Evolutionary conservation across 1,139 yeast species (phyloP).

Genomic region (Pichia norvegensis): DNA sequence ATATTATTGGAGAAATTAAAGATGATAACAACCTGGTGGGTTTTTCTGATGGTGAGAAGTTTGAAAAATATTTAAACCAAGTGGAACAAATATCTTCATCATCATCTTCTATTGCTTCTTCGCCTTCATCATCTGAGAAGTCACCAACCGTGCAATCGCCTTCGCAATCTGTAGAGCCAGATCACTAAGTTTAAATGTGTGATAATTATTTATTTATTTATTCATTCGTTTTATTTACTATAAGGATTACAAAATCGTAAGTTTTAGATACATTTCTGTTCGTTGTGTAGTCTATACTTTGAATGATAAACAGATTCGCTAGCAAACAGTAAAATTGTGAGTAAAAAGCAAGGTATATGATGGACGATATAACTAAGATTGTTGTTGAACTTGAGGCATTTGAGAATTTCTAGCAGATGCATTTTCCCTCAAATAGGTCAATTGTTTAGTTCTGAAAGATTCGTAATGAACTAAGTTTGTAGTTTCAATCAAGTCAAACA

Average conservation of each 20-base stretch:
- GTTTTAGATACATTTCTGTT: not conserved
- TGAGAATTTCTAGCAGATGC: constrained; percentile 37
- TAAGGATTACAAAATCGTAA: not conserved
- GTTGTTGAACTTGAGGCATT: constrained; percentile 16
- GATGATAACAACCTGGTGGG: constrained; percentile 15
- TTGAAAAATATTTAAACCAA: constrained; percentile 18
- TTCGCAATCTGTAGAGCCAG: not conserved
- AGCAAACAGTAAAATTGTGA: constrained; percentile 1
- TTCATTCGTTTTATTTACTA: not conserved
- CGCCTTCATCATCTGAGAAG: not conserved
- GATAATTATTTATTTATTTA: too few relatives aligned
- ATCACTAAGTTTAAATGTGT: not conserved
- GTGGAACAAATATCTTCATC: not conserved
- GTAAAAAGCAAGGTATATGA: constrained; percentile 1
- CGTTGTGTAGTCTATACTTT: not conserved
- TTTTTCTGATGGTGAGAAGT: constrained; percentile 21
- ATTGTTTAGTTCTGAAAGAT: constrained; percentile 86
- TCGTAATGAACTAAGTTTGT: constrained; percentile 88
- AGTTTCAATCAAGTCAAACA: constrained; percentile 92
- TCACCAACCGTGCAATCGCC: not conserved
- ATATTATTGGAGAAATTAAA: constrained; percentile 1
- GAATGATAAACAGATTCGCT: not conserved
- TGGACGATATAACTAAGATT: not conserved
- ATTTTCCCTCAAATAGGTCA: constrained; percentile 87
- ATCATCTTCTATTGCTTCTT: not conserved